A percentile compares a stretch with the other conserved stretches of the same genome.
These are phyloP conservation scores for Daldinia grandis DNA, from an alignment of 495 filamentous ascomycete species.

Conservation along the genomic window DNA sequence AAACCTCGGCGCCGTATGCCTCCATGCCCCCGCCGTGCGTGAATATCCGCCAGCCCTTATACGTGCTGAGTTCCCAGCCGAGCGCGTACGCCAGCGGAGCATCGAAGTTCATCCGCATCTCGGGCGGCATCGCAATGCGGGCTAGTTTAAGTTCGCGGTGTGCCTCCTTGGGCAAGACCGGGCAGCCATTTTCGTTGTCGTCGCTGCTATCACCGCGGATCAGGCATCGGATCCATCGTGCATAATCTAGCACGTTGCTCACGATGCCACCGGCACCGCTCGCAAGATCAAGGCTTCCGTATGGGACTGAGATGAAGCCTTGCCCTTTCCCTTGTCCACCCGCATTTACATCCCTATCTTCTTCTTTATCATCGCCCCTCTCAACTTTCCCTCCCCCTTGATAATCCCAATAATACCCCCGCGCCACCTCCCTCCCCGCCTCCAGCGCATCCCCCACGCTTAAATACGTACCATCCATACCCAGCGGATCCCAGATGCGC, in stretches of 20 bases:
- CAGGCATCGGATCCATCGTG: constrained; percentile 55
- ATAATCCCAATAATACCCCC: constrained; percentile 48
- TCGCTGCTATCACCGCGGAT: constrained; percentile 22
- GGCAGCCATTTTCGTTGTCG: constrained; percentile 17
- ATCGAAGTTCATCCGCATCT: constrained; percentile 26
- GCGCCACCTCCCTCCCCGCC: constrained; percentile 20
- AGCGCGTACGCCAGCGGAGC: constrained; percentile 52
- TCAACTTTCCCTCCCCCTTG: neutral
- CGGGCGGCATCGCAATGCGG: constrained; percentile 42
- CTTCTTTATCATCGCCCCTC: too few species aligned
- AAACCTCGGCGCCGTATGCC: constrained; percentile 55
- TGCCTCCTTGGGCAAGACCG: constrained; percentile 42
- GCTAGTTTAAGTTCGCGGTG: constrained; percentile 52
- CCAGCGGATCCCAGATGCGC: constrained; percentile 57
- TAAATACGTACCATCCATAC: constrained; percentile 61
- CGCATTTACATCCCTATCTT: too few species aligned
- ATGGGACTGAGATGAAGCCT: constrained; percentile 33
- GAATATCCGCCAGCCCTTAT: constrained; percentile 54
- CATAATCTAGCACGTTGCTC: constrained; percentile 62
- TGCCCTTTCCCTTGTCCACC: neutral
- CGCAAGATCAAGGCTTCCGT: constrained; percentile 37
- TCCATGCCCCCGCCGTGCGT: constrained; percentile 57
- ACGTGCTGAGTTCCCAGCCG: constrained; percentile 55
- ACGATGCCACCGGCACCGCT: constrained; percentile 62
- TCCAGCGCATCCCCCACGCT: constrained; percentile 49